phyloP scores from a whole-genome alignment of 768 basidiomycete species.

The Termitomyces sp. region DNA sequence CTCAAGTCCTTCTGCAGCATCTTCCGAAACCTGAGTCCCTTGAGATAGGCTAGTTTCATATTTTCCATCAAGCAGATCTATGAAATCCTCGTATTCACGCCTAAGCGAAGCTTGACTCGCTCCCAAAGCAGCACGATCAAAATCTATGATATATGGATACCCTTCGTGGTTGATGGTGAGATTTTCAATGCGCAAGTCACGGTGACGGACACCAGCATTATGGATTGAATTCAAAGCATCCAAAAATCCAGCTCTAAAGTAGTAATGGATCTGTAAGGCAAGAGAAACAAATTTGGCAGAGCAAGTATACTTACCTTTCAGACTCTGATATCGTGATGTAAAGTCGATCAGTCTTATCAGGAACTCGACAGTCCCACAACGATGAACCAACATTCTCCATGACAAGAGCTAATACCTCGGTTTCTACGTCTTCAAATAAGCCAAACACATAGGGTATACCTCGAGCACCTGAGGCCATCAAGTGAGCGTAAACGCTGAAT shows the following conservation, averaged over 20 bases:
- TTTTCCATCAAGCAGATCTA: neutral
- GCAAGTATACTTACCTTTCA: neutral
- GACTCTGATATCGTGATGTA: neutral
- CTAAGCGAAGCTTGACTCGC: neutral
- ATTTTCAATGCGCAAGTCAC: conserved; percentile 19
- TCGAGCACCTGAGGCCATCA: neutral
- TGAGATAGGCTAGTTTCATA: neutral
- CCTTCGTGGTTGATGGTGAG: conserved; percentile 13
- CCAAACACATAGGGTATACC: neutral
- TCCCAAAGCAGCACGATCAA: conserved; percentile 11
- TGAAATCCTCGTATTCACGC: neutral
- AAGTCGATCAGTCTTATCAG: neutral
- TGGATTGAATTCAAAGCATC: neutral
- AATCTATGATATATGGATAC: conserved; percentile 18
- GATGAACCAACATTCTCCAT: conserved; percentile 4
- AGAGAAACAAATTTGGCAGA: too few relatives aligned
- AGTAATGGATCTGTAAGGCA: too few relatives aligned
- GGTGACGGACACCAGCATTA: neutral
- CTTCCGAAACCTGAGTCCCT: too few relatives aligned
- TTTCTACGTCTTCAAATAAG: conserved; percentile 4
- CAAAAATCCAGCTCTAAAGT: neutral
- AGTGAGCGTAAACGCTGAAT: conserved; percentile 6
- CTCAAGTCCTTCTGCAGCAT: too few relatives aligned
- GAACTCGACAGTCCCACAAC: neutral
- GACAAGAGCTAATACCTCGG: neutral